phyloP scores from a whole-genome alignment of 1,284 basidiomycete species.

The Fomes fomentarius region DNA sequence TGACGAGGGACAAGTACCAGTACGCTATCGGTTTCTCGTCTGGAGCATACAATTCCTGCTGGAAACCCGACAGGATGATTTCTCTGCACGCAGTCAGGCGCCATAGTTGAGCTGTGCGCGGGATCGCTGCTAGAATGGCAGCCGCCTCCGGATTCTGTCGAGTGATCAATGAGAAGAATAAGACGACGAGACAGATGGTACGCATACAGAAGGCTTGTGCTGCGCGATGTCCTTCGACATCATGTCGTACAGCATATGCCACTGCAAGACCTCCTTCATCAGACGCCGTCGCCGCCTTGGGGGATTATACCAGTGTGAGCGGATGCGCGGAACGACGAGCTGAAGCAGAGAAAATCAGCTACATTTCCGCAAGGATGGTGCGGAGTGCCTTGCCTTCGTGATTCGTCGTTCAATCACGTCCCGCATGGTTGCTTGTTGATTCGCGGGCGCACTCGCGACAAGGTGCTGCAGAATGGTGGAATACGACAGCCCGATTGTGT shows the following conservation, averaged over 20 bases:
- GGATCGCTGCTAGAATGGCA: constrained; percentile 43
- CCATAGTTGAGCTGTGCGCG: constrained; percentile 55
- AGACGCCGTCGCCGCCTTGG: constrained; percentile 66
- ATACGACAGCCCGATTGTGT: constrained; percentile 60
- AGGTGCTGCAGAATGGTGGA: constrained; percentile 44
- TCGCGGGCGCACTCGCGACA: constrained; percentile 40
- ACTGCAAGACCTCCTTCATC: constrained; percentile 62
- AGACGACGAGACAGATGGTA: no score
- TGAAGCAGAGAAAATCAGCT: constrained; percentile 31
- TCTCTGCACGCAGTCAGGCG: constrained; percentile 66
- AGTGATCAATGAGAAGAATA: background rate
- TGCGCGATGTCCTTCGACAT: constrained; percentile 41
- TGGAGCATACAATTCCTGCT: constrained; percentile 71
- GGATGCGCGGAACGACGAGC: constrained; percentile 60
- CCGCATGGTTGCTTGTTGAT: constrained; percentile 38
- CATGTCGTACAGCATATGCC: constrained; percentile 62
- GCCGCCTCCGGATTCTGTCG: constrained; percentile 25
- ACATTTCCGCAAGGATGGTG: background rate
- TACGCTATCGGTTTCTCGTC: constrained; percentile 75
- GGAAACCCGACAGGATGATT: constrained; percentile 75
- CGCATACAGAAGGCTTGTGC: constrained; percentile 34
- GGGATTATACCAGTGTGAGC: constrained; percentile 68
- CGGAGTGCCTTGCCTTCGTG: constrained; percentile 45
- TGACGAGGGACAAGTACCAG: constrained; percentile 65
- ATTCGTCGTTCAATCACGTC: constrained; percentile 55